These are phyloP conservation scores for Picea sitchensis DNA, from an alignment of 75 land plant species.

Conservation along the genomic window DNA sequence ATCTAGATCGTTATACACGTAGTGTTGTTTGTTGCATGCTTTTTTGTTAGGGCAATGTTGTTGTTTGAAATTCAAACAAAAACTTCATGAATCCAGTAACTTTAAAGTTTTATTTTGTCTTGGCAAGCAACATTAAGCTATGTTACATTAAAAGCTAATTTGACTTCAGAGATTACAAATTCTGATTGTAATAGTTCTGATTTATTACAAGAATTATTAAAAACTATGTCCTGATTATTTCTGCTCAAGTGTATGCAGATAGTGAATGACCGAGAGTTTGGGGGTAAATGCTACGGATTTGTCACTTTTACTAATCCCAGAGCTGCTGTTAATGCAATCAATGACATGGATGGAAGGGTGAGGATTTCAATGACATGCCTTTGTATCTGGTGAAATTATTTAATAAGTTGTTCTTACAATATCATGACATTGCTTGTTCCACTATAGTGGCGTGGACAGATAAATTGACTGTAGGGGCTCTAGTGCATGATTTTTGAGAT, in stretches of 20 bases:
- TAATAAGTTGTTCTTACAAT: not conserved
- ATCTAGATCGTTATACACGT: not conserved
- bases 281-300: conserved; percentile 94
- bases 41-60: not conserved
- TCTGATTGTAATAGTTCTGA: not conserved
- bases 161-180: not conserved
- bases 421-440: not conserved
- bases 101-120: not conserved
- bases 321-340: conserved; percentile 77
- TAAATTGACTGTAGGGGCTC: not conserved
- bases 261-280: conserved; percentile 67
- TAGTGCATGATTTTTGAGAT: not conserved
- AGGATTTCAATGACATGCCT: not conserved
- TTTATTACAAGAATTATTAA: not conserved
- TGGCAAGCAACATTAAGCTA: not conserved
- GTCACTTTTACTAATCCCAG: conserved; percentile 91
- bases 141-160: not conserved
- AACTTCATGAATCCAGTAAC: not conserved
- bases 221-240: not conserved
- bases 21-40: not conserved
- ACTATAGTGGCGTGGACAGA: not conserved
- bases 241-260: conserved; percentile 41
- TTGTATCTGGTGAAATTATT: not conserved
- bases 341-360: conserved; percentile 89
- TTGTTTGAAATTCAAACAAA: not conserved